Percentiles rank a stretch among this genome's conserved stretches.
These are phyloP conservation scores for Fusarium armeniacum DNA, from an alignment of 2,329 filamentous ascomycete genomes.

Conservation along the genomic window DNA sequence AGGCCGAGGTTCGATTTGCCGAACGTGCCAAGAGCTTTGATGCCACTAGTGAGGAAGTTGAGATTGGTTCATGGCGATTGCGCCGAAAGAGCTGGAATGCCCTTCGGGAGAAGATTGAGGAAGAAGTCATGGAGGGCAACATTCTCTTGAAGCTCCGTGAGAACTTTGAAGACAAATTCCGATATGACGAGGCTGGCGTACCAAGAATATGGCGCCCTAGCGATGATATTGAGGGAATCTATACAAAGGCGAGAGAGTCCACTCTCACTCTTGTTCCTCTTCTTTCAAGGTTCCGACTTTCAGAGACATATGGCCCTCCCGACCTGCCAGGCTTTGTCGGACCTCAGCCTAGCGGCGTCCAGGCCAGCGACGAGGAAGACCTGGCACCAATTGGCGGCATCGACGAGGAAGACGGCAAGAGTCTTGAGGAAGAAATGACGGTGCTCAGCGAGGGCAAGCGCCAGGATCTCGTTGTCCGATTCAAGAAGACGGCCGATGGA, in stretches of 20 bases:
- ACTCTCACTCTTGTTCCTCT: conserved; percentile 92
- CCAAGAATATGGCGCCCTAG: conserved; percentile 96
- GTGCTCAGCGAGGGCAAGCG: conserved; percentile 91
- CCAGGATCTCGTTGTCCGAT: conserved; percentile 91
- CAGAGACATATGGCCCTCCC: conserved; percentile 79
- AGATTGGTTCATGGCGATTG: conserved; percentile 91
- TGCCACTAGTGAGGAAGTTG: conserved; percentile 90
- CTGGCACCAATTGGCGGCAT: conserved; percentile 90
- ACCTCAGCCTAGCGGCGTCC: conserved; percentile 78
- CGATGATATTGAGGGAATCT: conserved; percentile 96
- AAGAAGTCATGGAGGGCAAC: conserved; percentile 98
- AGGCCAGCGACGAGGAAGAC: conserved; percentile 90
- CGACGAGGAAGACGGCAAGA: conserved; percentile 95
- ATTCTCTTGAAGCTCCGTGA: conserved; percentile 94
- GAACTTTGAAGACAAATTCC: conserved; percentile 99
- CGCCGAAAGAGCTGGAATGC: conserved; percentile 96
- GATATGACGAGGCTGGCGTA: conserved; percentile 94
- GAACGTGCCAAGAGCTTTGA: conserved; percentile 94
- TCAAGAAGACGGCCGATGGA: conserved; percentile 98
- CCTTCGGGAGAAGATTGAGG: conserved; percentile 89
- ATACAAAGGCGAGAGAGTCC: conserved; percentile 91
- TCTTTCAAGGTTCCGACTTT: conserved; percentile 84
- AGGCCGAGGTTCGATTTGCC: conserved; percentile 87
- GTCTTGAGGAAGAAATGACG: conserved; percentile 94
- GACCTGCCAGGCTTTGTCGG: conserved; percentile 90